phyloP scores from a whole-genome alignment of 1,139 yeast genomes.

The Geotrichum phurueaensis region DNA sequence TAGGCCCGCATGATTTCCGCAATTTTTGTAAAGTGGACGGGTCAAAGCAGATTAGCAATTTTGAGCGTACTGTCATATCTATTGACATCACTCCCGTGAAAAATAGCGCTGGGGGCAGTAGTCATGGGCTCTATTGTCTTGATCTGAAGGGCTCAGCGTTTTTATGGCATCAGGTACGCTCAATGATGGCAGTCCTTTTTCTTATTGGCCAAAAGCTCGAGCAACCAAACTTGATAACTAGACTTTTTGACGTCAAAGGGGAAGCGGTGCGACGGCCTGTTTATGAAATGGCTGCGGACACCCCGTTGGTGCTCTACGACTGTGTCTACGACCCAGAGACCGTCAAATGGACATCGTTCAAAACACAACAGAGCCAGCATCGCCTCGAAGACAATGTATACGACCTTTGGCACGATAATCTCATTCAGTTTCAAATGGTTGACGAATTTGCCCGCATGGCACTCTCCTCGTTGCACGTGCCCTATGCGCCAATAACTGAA shows the following conservation, averaged over 20 bases:
- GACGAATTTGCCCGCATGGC: conserved; percentile 27
- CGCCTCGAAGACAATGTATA: conserved; percentile 25
- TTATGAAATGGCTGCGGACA: conserved; percentile 86
- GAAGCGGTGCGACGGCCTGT: conserved; percentile 52
- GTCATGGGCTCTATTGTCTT: conserved; percentile 47
- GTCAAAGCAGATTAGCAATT: conserved; percentile 82
- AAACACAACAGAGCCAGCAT: conserved; percentile 20
- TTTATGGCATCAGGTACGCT: conserved; percentile 96
- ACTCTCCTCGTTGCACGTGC: conserved; percentile 14
- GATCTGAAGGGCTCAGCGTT: conserved; percentile 86
- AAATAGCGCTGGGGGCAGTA: conserved; percentile 15
- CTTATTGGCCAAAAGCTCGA: conserved; percentile 78
- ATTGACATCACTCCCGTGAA: conserved; percentile 25
- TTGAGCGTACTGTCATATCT: conserved; percentile 47
- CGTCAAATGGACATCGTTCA: conserved; percentile 54
- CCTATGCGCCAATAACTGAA: conserved; percentile 3
- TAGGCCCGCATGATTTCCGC: conserved; percentile 84
- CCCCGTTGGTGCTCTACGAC: conserved; percentile 84
- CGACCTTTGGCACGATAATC: conserved; percentile 34
- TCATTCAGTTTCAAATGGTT: conserved; percentile 35
- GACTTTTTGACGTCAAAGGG: conserved; percentile 51
- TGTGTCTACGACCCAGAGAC: conserved; percentile 52
- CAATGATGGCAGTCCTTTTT: conserved; percentile 83
- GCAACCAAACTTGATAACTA: conserved; percentile 48
- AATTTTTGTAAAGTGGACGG: conserved; percentile 95